Percentiles rank a stretch among this genome's conserved stretches.
phyloP scores from a whole-genome alignment of 495 filamentous ascomycete genomes.

The Aspergillus avenaceus region DNA sequence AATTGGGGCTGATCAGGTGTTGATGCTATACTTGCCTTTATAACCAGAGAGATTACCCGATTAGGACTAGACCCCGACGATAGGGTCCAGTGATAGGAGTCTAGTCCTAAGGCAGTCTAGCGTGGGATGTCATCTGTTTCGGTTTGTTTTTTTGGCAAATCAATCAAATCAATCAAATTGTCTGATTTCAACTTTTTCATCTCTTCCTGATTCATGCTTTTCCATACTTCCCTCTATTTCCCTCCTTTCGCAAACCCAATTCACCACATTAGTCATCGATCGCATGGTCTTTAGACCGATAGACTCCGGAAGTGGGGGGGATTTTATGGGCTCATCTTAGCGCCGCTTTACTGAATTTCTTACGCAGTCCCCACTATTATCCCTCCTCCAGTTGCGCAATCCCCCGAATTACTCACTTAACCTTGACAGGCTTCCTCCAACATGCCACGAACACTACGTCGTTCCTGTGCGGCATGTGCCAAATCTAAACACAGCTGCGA shows the following conservation, averaged over 20 bases:
- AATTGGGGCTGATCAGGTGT: no score
- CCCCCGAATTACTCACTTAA: not conserved
- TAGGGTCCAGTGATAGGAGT: slow-evolving; percentile 12
- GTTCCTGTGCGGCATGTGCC: slow-evolving; percentile 48
- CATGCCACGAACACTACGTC: slow-evolving; percentile 45
- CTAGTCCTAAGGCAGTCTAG: slow-evolving; percentile 20
- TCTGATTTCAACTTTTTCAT: no score
- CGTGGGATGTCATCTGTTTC: not conserved
- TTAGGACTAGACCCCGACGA: slow-evolving; percentile 25
- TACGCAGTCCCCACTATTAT: not conserved
- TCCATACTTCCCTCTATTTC: no score
- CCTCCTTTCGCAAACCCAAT: no score
- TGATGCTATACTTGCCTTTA: no score
- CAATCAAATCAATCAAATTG: no score
- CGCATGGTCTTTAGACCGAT: no score
- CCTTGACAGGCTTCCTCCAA: not conserved
- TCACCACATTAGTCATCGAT: no score
- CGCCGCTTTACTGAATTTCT: not conserved
- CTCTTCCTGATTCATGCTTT: no score
- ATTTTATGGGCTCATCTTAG: no score
- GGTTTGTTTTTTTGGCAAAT: no score
- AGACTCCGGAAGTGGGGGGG: no score
- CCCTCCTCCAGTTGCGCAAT: not conserved
- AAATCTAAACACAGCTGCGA: slow-evolving; percentile 48
- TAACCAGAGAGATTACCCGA: slow-evolving; percentile 6